phyloP scores from a whole-genome alignment of 2,329 filamentous ascomycete genomes.

The Anthostomella pinea region DNA sequence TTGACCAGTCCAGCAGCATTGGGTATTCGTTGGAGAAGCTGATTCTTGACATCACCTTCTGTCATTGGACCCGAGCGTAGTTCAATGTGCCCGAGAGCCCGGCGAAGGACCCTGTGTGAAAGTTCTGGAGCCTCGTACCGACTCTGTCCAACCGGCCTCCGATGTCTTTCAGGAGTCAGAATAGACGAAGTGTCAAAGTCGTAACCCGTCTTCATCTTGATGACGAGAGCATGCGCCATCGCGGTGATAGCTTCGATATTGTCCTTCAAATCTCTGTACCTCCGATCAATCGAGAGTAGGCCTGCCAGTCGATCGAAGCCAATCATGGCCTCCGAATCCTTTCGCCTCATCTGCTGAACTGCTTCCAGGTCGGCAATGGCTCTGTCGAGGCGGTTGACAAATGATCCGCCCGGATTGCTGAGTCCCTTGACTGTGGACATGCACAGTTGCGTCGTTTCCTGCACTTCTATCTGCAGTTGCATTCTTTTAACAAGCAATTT shows the following conservation, averaged over 20 bases:
- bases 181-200: conserved; percentile 19
- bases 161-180: conserved; percentile 11
- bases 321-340: conserved; percentile 3
- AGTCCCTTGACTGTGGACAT: conserved; percentile 4
- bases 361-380: conserved; percentile 13
- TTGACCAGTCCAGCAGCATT: conserved; percentile 14
- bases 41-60: conserved; percentile 14
- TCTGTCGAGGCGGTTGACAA: conserved; percentile 10
- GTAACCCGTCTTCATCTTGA: conserved; percentile 23
- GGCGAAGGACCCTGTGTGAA: conserved; percentile 12
- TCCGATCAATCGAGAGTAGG: conserved; percentile 20
- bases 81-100: conserved; percentile 23
- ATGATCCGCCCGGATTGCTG: conserved; percentile 4
- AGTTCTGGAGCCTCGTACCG: conserved; percentile 9
- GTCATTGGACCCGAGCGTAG: conserved; percentile 11
- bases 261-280: conserved; percentile 18
- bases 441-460: conserved; percentile 8
- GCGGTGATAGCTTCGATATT: conserved; percentile 14
- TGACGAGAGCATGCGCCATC: conserved; percentile 17
- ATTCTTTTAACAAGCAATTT: conserved; percentile 10
- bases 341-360: conserved; percentile 8
- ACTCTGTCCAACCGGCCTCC: conserved; percentile 3
- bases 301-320: conserved; percentile 13
- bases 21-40: conserved; percentile 22
- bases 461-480: conserved; percentile 16